Evolutionary conservation across 2,329 filamentous ascomycete genomes (phyloP).

Genomic region (Phyllosticta capitalensis): DNA sequence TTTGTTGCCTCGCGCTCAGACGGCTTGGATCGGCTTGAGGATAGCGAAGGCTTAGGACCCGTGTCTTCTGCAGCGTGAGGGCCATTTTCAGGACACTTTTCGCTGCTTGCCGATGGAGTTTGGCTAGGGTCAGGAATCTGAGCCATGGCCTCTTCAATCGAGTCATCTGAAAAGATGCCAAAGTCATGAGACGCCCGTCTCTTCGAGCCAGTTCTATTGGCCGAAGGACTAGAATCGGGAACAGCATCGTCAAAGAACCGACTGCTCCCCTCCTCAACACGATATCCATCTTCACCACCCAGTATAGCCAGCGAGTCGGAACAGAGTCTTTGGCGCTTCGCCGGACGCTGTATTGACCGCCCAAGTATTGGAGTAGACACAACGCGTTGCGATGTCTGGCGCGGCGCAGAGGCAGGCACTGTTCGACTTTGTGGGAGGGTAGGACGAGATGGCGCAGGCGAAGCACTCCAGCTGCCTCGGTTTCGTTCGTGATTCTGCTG

Average conservation of each 20-base stretch:
- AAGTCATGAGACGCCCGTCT: conserved; percentile 30
- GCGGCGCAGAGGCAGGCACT: conserved; percentile 30
- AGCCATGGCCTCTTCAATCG: conserved; percentile 34
- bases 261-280: conserved; percentile 29
- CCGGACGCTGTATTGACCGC: conserved; percentile 32
- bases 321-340: conserved; percentile 37
- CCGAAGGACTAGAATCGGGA: conserved; percentile 32
- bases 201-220: conserved; percentile 24
- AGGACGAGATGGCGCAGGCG: conserved; percentile 34
- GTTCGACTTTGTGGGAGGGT: conserved; percentile 15
- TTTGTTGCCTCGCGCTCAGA: background rate
- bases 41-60: background rate
- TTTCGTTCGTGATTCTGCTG: conserved; percentile 35
- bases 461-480: conserved; percentile 44
- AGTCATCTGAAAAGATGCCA: conserved; percentile 40
- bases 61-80: background rate
- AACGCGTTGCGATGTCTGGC: conserved; percentile 6
- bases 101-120: background rate
- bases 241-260: conserved; percentile 33
- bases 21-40: background rate
- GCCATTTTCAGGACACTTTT: background rate
- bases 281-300: conserved; percentile 18
- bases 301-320: conserved; percentile 28
- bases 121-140: conserved; percentile 22
- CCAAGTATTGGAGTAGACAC: conserved; percentile 10